Conservation (phyloP, 2,329 filamentous ascomycete genomes). For the Trichoderma citrinoviride region DNA sequence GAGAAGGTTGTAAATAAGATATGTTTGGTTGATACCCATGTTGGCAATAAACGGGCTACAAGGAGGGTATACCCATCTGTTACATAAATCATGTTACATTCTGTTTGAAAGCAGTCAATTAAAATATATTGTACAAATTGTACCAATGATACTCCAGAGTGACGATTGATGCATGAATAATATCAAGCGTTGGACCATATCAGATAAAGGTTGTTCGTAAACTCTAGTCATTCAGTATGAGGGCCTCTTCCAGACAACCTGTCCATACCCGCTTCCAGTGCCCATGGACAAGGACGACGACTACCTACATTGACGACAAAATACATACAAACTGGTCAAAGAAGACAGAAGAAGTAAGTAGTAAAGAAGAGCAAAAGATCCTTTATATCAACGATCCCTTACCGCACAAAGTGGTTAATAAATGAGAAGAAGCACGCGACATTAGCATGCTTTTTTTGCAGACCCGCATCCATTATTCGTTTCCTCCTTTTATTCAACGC, state of each 20-base stretch:
- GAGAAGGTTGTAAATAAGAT: slow-evolving; percentile 20
- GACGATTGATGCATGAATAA: too few relatives aligned
- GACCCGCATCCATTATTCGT: slow-evolving; percentile 4
- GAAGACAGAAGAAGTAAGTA: not conserved
- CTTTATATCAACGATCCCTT: slow-evolving; percentile 2
- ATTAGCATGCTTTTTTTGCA: not conserved
- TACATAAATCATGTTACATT: too few relatives aligned
- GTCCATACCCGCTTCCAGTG: slow-evolving; percentile 5
- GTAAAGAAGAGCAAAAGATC: not conserved
- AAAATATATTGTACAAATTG: too few relatives aligned
- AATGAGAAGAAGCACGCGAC: not conserved
- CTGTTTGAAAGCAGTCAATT: too few relatives aligned
- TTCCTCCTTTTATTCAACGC: not conserved
- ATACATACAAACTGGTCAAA: slow-evolving; percentile 1
- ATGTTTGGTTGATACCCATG: too few relatives aligned
- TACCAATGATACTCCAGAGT: too few relatives aligned
- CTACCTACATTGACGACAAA: slow-evolving; percentile 10
- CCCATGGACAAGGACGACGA: not conserved
- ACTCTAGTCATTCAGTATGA: slow-evolving; percentile 1
- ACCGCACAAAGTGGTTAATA: not conserved
- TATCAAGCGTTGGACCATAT: too few relatives aligned
- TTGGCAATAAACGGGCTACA: too few relatives aligned
- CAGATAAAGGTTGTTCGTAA: slow-evolving; percentile 6
- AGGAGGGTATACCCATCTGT: too few relatives aligned
- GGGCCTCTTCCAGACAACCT: not conserved